These are phyloP conservation scores for Lachancea meyersii DNA, from an alignment of 805 yeast species.

Conservation along the genomic window DNA sequence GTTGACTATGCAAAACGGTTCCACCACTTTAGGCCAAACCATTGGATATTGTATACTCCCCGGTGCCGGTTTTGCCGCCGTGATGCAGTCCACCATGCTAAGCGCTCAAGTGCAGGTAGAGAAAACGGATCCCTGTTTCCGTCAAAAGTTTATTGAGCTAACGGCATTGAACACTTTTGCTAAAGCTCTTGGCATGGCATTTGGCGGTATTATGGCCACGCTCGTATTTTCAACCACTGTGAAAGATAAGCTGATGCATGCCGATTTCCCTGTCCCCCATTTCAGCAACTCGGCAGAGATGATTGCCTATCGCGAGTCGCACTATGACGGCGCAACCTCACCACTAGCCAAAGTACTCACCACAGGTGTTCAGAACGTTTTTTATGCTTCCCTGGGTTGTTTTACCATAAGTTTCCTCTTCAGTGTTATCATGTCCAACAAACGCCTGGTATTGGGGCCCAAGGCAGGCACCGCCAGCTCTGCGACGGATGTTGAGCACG, in stretches of 20 bases:
- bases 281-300: conserved; percentile 15
- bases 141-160: conserved; percentile 20
- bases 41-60: conserved; percentile 37
- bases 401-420: conserved; percentile 1
- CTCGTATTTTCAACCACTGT: conserved; percentile 21
- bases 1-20: conserved; percentile 28
- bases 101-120: conserved; percentile 29
- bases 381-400: conserved; percentile 9
- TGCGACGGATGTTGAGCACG: not conserved
- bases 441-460: not conserved
- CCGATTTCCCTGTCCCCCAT: conserved; percentile 5
- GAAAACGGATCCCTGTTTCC: conserved; percentile 14
- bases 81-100: conserved; percentile 32
- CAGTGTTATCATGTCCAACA: conserved; percentile 5
- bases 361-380: conserved; percentile 15
- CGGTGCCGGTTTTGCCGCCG: conserved; percentile 34
- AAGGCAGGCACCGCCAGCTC: not conserved
- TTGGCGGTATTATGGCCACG: conserved; percentile 24
- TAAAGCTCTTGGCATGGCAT: conserved; percentile 22
- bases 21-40: conserved; percentile 24
- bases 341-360: conserved; percentile 7
- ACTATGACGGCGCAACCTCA: conserved; percentile 18
- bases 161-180: conserved; percentile 23
- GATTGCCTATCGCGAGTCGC: conserved; percentile 14
- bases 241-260: conserved; percentile 12